Conservation (phyloP, 2,329 filamentous ascomycete species). For the Pleurostoma richardsiae region DNA sequence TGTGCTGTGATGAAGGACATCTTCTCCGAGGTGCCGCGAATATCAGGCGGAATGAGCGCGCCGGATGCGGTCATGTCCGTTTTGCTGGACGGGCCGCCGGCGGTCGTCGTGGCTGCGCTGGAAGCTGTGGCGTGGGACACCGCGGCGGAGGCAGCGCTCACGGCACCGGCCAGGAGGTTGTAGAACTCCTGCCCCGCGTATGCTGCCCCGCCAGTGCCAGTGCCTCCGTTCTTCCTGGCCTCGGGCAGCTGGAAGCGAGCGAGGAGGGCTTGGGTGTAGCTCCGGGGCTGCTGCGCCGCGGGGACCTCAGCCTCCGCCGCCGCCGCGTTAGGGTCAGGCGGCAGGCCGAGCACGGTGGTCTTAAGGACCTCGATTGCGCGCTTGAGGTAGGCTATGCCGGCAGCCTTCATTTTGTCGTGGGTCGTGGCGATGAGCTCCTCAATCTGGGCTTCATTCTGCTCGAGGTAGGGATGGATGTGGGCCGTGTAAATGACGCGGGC, state of each 20-base stretch:
- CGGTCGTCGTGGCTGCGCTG: slow-evolving; percentile 25
- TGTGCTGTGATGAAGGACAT: slow-evolving; percentile 73
- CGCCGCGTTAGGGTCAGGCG: slow-evolving; percentile 42
- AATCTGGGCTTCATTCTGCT: slow-evolving; percentile 81
- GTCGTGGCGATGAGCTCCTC: slow-evolving; percentile 81
- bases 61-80: slow-evolving; percentile 38
- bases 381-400: slow-evolving; percentile 72
- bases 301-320: slow-evolving; percentile 32
- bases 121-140: slow-evolving; percentile 25
- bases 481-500: slow-evolving; percentile 79
- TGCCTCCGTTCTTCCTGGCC: slow-evolving; percentile 47
- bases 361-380: slow-evolving; percentile 66
- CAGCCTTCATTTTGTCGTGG: slow-evolving; percentile 72
- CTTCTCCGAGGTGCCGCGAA: slow-evolving; percentile 61
- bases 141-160: slow-evolving; percentile 51
- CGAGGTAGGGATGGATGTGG: slow-evolving; percentile 82
- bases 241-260: slow-evolving; percentile 80
- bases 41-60: slow-evolving; percentile 64
- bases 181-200: slow-evolving; percentile 58
- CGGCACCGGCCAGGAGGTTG: slow-evolving; percentile 68
- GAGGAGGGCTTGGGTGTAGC: slow-evolving; percentile 77
- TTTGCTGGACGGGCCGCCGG: slow-evolving; percentile 24
- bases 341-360: slow-evolving; percentile 73
- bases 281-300: slow-evolving; percentile 34
- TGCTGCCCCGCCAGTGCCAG: slow-evolving; percentile 2